Evolutionary conservation across 768 basidiomycete genomes (phyloP).

Genomic region (Royoungia palumana): DNA sequence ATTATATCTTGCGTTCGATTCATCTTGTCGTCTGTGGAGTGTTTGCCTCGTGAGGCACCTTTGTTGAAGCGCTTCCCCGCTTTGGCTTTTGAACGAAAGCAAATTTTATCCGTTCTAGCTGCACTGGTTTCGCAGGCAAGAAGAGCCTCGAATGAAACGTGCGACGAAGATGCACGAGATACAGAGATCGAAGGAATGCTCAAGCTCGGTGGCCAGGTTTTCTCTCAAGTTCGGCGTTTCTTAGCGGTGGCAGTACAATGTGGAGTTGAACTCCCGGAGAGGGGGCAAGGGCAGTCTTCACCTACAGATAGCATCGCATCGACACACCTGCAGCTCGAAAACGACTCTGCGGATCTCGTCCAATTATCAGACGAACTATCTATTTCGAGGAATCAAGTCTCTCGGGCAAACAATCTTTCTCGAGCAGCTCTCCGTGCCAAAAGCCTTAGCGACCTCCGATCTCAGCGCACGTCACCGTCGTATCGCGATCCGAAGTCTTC

Average conservation of each 20-base stretch:
- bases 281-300: slow-evolving; percentile 37
- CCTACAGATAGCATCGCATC: slow-evolving; percentile 18
- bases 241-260: slow-evolving; percentile 73
- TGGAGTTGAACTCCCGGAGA: slow-evolving; percentile 64
- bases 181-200: slow-evolving; percentile 76
- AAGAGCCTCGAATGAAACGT: slow-evolving; percentile 49
- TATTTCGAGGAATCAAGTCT: slow-evolving; percentile 36
- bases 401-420: slow-evolving; percentile 18
- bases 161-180: slow-evolving; percentile 45
- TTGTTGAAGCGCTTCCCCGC: slow-evolving; percentile 62
- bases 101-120: slow-evolving; percentile 77
- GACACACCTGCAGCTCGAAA: slow-evolving; percentile 15
- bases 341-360: slow-evolving; percentile 15
- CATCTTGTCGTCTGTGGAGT: slow-evolving; percentile 79
- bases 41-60: slow-evolving; percentile 76
- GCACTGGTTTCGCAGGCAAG: slow-evolving; percentile 79
- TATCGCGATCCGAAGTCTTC: slow-evolving; percentile 38
- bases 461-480: slow-evolving; percentile 25
- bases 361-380: slow-evolving; percentile 11
- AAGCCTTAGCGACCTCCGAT: slow-evolving; percentile 53
- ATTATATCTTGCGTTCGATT: slow-evolving; percentile 92
- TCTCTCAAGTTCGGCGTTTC: slow-evolving; percentile 77
- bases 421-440: slow-evolving; percentile 42
- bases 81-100: slow-evolving; percentile 75
- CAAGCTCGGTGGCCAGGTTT: slow-evolving; percentile 74